Base-by-base conservation (phyloP, 2,329 filamentous ascomycete genomes). In the Thermothelomyces thermophilus region DNA sequence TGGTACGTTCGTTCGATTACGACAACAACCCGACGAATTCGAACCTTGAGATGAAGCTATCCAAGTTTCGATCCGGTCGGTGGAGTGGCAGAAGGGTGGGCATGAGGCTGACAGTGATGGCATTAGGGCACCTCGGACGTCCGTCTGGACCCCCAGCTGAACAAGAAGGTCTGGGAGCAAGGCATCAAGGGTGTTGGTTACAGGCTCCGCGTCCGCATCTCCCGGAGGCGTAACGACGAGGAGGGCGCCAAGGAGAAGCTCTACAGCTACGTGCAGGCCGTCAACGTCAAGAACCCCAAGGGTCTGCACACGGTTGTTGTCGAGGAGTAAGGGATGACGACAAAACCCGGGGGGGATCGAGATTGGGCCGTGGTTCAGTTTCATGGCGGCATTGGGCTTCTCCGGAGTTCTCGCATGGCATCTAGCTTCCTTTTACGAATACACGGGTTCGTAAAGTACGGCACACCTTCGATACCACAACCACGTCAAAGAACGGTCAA, bases 131-230 rank as follows among this genome's bases (percentile, higher is more conserved):
- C 93, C 76, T 76, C 81, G 68, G 93, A 98, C 72, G 93, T 98
- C 77, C 93, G 93, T 67, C 77, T 98, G 70, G 93, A 98, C 83
- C 93, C 93, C 69, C 87, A 93, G 79, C 79, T 98, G 70, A 98
- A 98, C 87, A 98, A 98, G 88, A 97, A 98, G 84, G 91, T 98
- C 73, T 98, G 93, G 93, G 93, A 98, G 79, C 80, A 86, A 70
- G 93, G 93, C 74, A 84, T 98, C 81, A 98, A 97, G 87, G 94
- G 93, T 69, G 90, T 96, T 63, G 89, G 91, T 64, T 97, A 86
- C 87, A 86, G 94, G 75, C 82, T 98, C 66, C 91, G 93, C 69
- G 84, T 98, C 70, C 90, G 94, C 77, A 96, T 98, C 78, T 95
- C 90, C 71, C 89, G 93, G 77, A 94, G 95, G 85, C 89, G 93